Evolutionary conservation across 768 basidiomycete genomes (phyloP).

Genomic region (Tricholoma terreum): DNA sequence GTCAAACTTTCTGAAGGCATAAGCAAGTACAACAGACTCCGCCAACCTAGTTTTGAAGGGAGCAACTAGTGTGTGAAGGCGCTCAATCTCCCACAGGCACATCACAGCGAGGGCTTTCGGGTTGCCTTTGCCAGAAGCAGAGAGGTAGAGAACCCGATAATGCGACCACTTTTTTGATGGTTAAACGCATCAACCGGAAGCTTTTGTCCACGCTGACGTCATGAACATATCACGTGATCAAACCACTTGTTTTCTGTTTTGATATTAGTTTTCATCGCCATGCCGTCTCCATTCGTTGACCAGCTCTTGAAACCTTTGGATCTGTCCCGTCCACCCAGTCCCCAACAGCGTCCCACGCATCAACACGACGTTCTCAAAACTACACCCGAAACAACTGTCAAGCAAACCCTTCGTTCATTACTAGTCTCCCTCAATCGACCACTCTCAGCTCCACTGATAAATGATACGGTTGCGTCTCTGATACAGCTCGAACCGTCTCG

Average conservation of each 20-base stretch:
- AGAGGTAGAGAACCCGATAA: no score
- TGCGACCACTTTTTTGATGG: no score
- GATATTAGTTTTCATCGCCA: neutral
- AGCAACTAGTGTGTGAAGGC: no score
- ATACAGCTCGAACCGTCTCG: slow-evolving; percentile 25
- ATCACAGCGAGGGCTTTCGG: no score
- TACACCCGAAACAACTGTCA: slow-evolving; percentile 14
- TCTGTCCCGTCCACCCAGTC: slow-evolving; percentile 21
- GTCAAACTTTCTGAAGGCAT: no score
- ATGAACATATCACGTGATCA: slow-evolving; percentile 21
- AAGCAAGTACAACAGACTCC: no score
- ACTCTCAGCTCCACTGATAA: slow-evolving; percentile 23
- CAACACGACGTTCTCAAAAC: neutral
- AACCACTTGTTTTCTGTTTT: neutral
- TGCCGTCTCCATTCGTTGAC: slow-evolving; percentile 39
- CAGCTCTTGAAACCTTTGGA: slow-evolving; percentile 34
- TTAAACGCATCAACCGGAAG: no score
- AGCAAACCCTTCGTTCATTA: slow-evolving; percentile 35
- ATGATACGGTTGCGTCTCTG: slow-evolving; percentile 23
- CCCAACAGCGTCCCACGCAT: neutral
- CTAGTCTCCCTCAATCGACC: slow-evolving; percentile 34
- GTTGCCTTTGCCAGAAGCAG: no score
- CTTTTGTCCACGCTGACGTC: no score
- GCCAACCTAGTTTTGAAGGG: no score
- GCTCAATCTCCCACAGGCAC: no score